A percentile compares a stretch with the other conserved stretches of the same genome.
Evolutionary conservation across 164 flowering plant genomes (phyloP).

Genomic region (Warburgia ugandensis): DNA sequence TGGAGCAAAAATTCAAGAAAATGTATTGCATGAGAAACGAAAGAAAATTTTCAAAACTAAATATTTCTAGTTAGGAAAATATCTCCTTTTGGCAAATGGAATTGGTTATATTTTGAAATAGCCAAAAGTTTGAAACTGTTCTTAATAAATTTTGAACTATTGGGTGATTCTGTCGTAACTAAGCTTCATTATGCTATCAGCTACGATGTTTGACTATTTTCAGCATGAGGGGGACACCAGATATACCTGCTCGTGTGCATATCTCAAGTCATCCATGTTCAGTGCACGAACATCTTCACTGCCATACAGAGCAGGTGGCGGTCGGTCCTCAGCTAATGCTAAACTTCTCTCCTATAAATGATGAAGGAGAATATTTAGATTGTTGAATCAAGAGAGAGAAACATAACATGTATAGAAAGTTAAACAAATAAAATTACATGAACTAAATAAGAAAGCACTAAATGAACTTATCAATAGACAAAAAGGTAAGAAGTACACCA

Average conservation of each 20-base stretch:
- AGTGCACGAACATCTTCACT: conserved; percentile 65
- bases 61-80: no score
- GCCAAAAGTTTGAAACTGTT: no score
- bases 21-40: no score
- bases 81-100: no score
- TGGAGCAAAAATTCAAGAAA: no score
- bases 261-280: conserved; percentile 65
- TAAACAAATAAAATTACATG: no score
- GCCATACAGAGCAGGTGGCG: conserved; percentile 53
- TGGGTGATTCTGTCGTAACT: no score
- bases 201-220: neutral
- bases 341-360: conserved; percentile 47
- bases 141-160: no score
- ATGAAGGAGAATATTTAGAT: neutral
- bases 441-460: neutral
- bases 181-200: neutral
- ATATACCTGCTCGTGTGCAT: conserved; percentile 88
- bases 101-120: no score
- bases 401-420: no score
- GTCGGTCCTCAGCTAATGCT: conserved; percentile 60
- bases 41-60: no score
- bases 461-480: neutral
- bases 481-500: neutral
- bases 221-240: neutral
- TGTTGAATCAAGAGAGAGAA: neutral